Evolutionary conservation across 23 red algal genomes (phyloP).

Genomic region (Gracilariopsis chorda): DNA sequence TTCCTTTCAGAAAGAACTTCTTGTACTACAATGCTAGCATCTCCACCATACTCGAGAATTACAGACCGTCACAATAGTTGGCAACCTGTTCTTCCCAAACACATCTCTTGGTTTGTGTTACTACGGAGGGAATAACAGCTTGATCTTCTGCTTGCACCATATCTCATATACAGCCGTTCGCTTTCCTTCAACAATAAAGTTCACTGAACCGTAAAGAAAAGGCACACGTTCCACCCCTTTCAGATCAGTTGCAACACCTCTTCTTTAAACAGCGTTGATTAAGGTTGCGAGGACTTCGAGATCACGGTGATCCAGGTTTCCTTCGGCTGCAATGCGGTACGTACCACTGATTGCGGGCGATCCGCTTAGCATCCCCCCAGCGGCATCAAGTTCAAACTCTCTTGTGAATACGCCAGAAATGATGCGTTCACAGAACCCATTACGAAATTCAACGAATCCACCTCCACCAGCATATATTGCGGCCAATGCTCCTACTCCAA

Average conservation of each 20-base stretch:
- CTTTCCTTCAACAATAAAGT: conserved; percentile 3
- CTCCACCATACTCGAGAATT: neutral
- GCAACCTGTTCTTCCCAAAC: neutral
- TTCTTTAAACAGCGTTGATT: conserved; percentile 6
- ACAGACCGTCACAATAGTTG: neutral
- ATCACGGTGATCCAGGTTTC: conserved; percentile 8
- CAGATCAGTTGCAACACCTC: conserved; percentile 11
- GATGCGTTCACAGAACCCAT: conserved; percentile 8
- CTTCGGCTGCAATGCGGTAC: neutral
- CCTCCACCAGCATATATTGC: neutral
- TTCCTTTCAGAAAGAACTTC: no score
- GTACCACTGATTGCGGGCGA: neutral
- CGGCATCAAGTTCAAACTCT: neutral
- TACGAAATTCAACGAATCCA: conserved; percentile 21
- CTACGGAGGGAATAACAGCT: neutral
- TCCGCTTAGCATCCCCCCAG: neutral
- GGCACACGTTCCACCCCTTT: neutral
- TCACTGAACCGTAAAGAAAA: conserved; percentile 17
- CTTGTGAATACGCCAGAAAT: neutral
- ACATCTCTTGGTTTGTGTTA: neutral
- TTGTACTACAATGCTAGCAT: neutral
- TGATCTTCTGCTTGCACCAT: neutral
- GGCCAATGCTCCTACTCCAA: neutral
- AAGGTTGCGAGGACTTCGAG: neutral
- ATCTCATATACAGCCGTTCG: neutral